Percentiles rank a stretch among this genome's conserved stretches.
These are phyloP conservation scores for Rhynchosporium agropyri DNA, from an alignment of 2,329 filamentous ascomycete genomes.

Conservation along the genomic window DNA sequence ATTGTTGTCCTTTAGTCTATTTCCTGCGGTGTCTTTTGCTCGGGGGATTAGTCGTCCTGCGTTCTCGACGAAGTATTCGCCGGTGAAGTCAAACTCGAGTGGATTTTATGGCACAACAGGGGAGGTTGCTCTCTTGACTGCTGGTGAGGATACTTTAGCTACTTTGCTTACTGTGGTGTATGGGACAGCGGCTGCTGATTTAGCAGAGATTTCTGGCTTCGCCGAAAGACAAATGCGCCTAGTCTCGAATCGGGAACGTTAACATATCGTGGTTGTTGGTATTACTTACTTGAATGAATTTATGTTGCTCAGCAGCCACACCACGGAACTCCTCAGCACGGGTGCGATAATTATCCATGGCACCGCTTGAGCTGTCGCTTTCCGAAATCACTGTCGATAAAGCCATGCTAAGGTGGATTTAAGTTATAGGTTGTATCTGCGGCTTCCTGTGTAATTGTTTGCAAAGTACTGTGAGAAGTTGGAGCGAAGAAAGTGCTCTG, in stretches of 20 bases:
- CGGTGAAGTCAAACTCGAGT: neutral
- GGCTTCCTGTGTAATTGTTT: no score
- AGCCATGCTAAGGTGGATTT: slow-evolving; percentile 1
- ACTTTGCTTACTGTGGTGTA: neutral
- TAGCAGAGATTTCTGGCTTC: neutral
- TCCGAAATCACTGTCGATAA: neutral
- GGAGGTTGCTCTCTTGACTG: neutral
- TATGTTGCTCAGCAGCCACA: neutral
- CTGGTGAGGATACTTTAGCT: neutral
- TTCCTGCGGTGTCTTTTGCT: neutral
- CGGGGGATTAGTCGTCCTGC: slow-evolving; percentile 11
- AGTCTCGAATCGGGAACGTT: neutral
- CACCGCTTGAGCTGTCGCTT: neutral
- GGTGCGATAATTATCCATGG: neutral
- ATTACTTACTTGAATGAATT: neutral
- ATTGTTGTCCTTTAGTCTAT: no score
- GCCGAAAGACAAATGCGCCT: neutral
- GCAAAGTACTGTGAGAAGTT: neutral
- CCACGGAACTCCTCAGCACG: slow-evolving; percentile 2
- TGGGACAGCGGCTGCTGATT: neutral
- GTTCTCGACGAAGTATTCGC: slow-evolving; percentile 7
- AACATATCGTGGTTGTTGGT: neutral
- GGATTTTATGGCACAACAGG: slow-evolving; percentile 1
- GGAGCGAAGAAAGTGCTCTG: neutral
- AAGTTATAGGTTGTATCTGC: neutral